A percentile compares a stretch with the other conserved stretches of the same genome.
phyloP scores from a whole-genome alignment of 2,329 filamentous ascomycete species.

The Samsoniella hepiali region DNA sequence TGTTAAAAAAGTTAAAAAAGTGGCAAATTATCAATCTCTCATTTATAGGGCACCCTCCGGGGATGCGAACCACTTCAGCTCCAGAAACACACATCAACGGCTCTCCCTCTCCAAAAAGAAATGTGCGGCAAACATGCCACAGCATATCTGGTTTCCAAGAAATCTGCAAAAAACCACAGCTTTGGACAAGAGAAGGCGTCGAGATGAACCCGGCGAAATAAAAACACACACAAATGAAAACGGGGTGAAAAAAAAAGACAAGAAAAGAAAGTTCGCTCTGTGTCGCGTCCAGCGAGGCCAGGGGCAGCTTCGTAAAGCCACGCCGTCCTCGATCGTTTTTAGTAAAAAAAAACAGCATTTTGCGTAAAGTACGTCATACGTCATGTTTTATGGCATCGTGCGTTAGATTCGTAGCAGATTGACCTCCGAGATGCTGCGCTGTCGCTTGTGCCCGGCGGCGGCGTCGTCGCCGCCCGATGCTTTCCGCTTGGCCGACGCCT shows the following conservation, averaged over 20 bases:
- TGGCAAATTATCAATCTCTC: not conserved
- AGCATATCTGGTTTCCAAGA: not conserved
- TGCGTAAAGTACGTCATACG: constrained; percentile 15
- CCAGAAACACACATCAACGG: not conserved
- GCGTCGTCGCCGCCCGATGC: constrained; percentile 41
- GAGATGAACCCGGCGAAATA: not conserved
- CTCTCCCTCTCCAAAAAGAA: not conserved
- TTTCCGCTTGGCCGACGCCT: constrained; percentile 53
- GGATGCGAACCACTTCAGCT: not conserved
- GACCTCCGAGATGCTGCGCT: constrained; percentile 58
- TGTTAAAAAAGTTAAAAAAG: not conserved
- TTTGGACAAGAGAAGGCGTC: too few relatives aligned
- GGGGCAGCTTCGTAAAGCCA: constrained; percentile 39
- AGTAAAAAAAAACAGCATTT: constrained; percentile 19
- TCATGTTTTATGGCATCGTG: constrained; percentile 1
- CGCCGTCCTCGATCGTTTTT: constrained; percentile 47
- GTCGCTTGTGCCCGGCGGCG: constrained; percentile 48
- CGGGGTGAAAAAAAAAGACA: not conserved
- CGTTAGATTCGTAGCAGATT: constrained; percentile 45
- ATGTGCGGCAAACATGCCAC: not conserved
- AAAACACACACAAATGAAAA: not conserved
- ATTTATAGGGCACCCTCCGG: not conserved
- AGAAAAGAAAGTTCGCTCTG: constrained; percentile 13
- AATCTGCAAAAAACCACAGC: not conserved
- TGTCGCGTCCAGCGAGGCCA: constrained; percentile 35